A percentile compares a stretch with the other conserved stretches of the same genome.
These are phyloP conservation scores for Hypoxylon fuscum DNA, from an alignment of 495 filamentous ascomycete genomes.

Conservation along the genomic window DNA sequence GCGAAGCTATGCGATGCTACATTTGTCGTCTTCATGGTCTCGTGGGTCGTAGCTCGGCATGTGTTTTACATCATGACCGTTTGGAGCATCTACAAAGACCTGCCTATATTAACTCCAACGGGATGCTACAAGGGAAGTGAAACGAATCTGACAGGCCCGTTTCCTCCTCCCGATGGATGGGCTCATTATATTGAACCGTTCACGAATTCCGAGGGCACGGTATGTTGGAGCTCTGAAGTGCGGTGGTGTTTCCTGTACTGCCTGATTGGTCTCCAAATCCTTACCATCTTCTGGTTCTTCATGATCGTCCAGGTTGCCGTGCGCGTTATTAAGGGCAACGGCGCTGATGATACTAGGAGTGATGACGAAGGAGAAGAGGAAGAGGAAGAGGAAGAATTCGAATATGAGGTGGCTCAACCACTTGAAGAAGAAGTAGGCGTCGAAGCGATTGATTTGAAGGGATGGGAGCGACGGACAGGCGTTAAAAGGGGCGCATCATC, in stretches of 20 bases:
- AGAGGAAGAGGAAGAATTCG: conserved; percentile 61
- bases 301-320: conserved; percentile 85
- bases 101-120: conserved; percentile 66
- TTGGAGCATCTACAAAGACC: conserved; percentile 81
- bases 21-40: conserved; percentile 87
- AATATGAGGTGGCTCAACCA: conserved; percentile 58
- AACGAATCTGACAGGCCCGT: conserved; percentile 62
- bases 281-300: conserved; percentile 88
- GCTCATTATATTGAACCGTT: conserved; percentile 75
- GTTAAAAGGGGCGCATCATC: conserved; percentile 55
- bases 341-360: conserved; percentile 85
- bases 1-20: conserved; percentile 78
- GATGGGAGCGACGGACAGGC: conserved; percentile 57
- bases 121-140: conserved; percentile 72
- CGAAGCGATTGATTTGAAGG: conserved; percentile 65
- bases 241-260: conserved; percentile 78
- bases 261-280: conserved; percentile 78
- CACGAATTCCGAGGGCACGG: conserved; percentile 68
- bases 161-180: conserved; percentile 65
- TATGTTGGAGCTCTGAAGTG: conserved; percentile 80
- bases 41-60: conserved; percentile 87
- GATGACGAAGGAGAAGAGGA: conserved; percentile 82
- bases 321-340: conserved; percentile 75
- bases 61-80: conserved; percentile 78
- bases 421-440: conserved; percentile 74